These are phyloP conservation scores for Petunia hybrid DNA, from an alignment of 305 asterid genomes.

Conservation along the genomic window DNA sequence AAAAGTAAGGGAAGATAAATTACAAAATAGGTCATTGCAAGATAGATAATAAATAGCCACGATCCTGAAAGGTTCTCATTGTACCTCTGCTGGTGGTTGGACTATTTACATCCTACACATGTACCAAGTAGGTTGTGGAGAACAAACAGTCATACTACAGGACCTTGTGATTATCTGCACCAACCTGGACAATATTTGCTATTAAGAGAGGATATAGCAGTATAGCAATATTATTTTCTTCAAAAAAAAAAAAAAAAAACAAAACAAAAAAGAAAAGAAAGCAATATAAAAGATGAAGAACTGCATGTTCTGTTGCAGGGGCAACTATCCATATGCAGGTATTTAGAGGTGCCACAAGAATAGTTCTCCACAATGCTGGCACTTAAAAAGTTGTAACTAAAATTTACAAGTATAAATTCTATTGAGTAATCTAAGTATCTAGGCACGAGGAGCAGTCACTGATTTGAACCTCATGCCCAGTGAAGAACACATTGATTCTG, in stretches of 20 bases:
- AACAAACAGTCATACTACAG: neutral
- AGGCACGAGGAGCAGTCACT: neutral
- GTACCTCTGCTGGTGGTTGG: conserved; percentile 10
- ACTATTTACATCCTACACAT: neutral
- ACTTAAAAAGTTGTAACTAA: neutral
- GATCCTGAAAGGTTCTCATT: conserved; percentile 22
- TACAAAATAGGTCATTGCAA: neutral
- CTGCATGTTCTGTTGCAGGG: conserved; percentile 8
- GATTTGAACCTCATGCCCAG: neutral
- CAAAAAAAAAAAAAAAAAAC: no score
- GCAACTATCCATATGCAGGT: conserved; percentile 16
- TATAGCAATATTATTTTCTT: neutral
- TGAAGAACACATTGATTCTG: conserved; percentile 13
- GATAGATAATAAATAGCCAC: conserved; percentile 9
- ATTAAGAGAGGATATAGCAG: neutral
- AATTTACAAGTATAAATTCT: neutral
- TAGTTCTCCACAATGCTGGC: conserved; percentile 12
- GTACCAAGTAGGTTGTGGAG: conserved; percentile 10
- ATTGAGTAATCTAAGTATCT: neutral
- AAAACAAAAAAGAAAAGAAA: no score
- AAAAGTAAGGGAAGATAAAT: neutral
- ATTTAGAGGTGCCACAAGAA: conserved; percentile 17
- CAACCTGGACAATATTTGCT: conserved; percentile 19
- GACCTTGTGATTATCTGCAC: neutral
- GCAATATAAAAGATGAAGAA: neutral